Base-by-base conservation (phyloP, 108 stramenopile genomes). In the Cyclotella distinguenda region DNA sequence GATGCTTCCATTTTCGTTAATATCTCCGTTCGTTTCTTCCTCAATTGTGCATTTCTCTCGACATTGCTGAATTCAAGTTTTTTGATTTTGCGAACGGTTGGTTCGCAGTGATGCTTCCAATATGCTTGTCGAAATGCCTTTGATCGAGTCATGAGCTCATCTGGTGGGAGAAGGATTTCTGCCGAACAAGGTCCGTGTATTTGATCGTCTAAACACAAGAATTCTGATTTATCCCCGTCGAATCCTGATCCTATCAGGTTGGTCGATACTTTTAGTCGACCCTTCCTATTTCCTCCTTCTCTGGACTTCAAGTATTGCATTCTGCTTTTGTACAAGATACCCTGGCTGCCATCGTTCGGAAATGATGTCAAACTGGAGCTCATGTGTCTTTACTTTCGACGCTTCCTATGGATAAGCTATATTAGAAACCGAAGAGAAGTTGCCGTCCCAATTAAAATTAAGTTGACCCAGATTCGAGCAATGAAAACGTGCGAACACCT, bases 251-350 rank as follows among this genome's bases (percentile, higher is more conserved):
- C 11, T 2, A 21, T 8, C 8, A 64, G 15, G 21, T 57, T 46
- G 0, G 26, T 36, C 26, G 67, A 59, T 1, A 46, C 52, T 38
- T 28, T 49, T 31, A 56, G 31, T 49, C 57, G 26, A 6, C 1
- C 23, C 6, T 68, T 56, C 9, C 66, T 10, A 7, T 25, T 57
- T 19, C 55, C 43, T 16, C 62, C 54, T 57, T 64, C 71, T 28
- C 71, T 44, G 16, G 58, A 39, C 48, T 57, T 64, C 54, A 72
- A 48, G 45, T 72, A 72, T 22, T 49, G 71, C 71, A 72, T 72
- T 30, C 71, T 32, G 26, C 54, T 39, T 16, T 53, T 34, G 36
- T 72, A 64, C 23, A 72, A 57, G 13, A 72, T 54, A 16, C 62
- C 21, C 45, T 45, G 27, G 30, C 66, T 67, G 18, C 34, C 66